A percentile compares a stretch with the other conserved stretches of the same genome.
Evolutionary conservation across 768 basidiomycete species (phyloP).

Genomic region (Russula olivacea): DNA sequence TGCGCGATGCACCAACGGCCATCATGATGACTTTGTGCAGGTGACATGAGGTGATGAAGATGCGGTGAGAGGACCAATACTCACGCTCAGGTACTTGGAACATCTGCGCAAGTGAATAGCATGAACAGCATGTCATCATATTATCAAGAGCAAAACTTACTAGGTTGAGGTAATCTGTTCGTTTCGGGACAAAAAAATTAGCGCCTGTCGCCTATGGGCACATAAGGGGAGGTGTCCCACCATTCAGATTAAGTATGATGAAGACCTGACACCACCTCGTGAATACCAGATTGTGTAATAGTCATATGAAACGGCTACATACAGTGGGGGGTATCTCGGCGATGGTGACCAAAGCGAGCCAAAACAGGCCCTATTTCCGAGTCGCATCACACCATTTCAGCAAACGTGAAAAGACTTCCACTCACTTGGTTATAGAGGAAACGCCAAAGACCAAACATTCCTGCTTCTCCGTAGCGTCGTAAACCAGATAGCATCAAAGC

Average conservation of each 20-base stretch:
- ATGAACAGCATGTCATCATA: neutral
- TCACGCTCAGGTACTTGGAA: slow-evolving; percentile 22
- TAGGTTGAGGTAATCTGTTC: slow-evolving; percentile 11
- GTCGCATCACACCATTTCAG: neutral
- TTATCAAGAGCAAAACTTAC: neutral
- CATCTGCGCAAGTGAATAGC: slow-evolving; percentile 6
- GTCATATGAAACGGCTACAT: neutral
- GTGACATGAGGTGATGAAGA: neutral
- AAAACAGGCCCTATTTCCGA: slow-evolving; percentile 14
- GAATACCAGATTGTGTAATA: neutral
- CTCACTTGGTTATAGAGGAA: slow-evolving; percentile 19
- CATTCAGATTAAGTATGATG: slow-evolving; percentile 16
- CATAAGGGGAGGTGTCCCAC: slow-evolving; percentile 1
- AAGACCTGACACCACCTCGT: slow-evolving; percentile 4
- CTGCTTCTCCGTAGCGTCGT: slow-evolving; percentile 15
- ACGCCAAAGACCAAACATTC: slow-evolving; percentile 20
- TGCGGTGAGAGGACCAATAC: neutral
- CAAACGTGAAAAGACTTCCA: neutral
- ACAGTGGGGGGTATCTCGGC: slow-evolving; percentile 21
- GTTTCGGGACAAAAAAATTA: neutral
- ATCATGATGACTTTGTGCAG: slow-evolving; percentile 20
- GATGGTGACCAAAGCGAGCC: slow-evolving; percentile 17
- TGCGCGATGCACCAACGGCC: slow-evolving; percentile 20
- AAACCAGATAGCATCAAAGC: slow-evolving; percentile 16
- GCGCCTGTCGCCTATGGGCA: neutral